Conservation (phyloP, 192 early-diverging fungal species). For the Oehlia diaphana region DNA sequence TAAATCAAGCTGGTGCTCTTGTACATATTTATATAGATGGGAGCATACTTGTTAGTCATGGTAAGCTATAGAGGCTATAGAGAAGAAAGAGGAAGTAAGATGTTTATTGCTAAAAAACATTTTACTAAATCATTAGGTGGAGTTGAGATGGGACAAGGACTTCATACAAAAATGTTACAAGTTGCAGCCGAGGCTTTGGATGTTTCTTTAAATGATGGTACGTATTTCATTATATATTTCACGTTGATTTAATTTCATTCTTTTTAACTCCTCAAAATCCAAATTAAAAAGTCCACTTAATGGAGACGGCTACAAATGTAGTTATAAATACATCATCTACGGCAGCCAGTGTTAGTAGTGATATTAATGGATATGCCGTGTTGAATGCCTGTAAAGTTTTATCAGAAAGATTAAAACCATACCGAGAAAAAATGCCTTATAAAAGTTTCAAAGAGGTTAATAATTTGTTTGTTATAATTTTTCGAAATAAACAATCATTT, state of each 20-base stretch:
- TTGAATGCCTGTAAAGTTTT: conserved; percentile 76
- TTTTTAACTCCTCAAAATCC: no score
- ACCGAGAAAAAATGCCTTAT: conserved; percentile 57
- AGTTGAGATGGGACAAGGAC: conserved; percentile 91
- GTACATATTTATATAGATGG: conserved; percentile 88
- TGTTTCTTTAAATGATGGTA: conserved; percentile 65
- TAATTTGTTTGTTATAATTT: background rate
- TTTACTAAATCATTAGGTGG: conserved; percentile 37
- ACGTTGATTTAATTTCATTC: background rate
- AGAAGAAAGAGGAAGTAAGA: background rate
- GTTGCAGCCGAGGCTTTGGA: conserved; percentile 78
- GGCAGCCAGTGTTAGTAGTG: conserved; percentile 75
- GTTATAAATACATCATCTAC: conserved; percentile 81
- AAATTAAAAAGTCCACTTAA: conserved; percentile 27
- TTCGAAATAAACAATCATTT: background rate
- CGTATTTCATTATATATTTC: background rate
- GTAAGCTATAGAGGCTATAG: conserved; percentile 22
- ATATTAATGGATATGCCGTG: conserved; percentile 83
- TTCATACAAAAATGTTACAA: conserved; percentile 88
- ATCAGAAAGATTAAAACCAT: conserved; percentile 68
- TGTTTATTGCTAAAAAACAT: no score
- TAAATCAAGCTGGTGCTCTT: conserved; percentile 84
- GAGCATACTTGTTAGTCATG: conserved; percentile 78
- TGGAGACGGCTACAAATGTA: conserved; percentile 71
- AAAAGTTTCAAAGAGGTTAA: conserved; percentile 53